A percentile compares a stretch with the other conserved stretches of the same genome.
Conservation (phyloP, 805 yeast species). For the Isabelozyma heimii region DNA sequence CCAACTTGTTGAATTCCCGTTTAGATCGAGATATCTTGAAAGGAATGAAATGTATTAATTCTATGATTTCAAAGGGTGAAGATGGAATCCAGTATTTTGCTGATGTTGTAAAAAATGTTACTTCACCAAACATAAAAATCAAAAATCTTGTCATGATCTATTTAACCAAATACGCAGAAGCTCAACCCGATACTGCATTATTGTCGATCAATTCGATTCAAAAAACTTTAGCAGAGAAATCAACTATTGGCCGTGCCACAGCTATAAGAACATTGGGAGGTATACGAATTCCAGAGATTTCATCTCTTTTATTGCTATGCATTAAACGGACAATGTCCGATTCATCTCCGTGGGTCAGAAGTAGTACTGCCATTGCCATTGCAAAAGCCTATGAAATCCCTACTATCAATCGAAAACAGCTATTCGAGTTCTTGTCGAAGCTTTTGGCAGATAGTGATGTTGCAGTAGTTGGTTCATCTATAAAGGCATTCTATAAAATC, state of each 20-base stretch:
- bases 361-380: constrained; percentile 75
- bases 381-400: constrained; percentile 50
- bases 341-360: constrained; percentile 72
- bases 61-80: constrained; percentile 38
- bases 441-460: constrained; percentile 66
- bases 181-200: constrained; percentile 85
- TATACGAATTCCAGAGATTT: constrained; percentile 75
- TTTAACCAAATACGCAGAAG: constrained; percentile 71
- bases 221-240: constrained; percentile 69
- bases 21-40: constrained; percentile 50
- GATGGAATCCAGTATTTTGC: constrained; percentile 59
- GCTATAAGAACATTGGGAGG: constrained; percentile 80
- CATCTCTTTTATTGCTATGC: constrained; percentile 74
- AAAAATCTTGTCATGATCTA: constrained; percentile 76
- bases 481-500: constrained; percentile 53
- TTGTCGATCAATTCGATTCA: constrained; percentile 90
- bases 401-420: constrained; percentile 43
- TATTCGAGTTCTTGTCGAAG: constrained; percentile 46
- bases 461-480: constrained; percentile 66
- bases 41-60: constrained; percentile 42
- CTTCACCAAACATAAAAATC: constrained; percentile 60
- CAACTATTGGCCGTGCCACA: constrained; percentile 64
- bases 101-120: constrained; percentile 84
- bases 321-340: constrained; percentile 69
- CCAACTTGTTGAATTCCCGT: constrained; percentile 63